A percentile compares a stretch with the other conserved stretches of the same genome.
These are phyloP conservation scores for Clonostachys solani DNA, from an alignment of 2,329 filamentous ascomycete species.

Conservation along the genomic window DNA sequence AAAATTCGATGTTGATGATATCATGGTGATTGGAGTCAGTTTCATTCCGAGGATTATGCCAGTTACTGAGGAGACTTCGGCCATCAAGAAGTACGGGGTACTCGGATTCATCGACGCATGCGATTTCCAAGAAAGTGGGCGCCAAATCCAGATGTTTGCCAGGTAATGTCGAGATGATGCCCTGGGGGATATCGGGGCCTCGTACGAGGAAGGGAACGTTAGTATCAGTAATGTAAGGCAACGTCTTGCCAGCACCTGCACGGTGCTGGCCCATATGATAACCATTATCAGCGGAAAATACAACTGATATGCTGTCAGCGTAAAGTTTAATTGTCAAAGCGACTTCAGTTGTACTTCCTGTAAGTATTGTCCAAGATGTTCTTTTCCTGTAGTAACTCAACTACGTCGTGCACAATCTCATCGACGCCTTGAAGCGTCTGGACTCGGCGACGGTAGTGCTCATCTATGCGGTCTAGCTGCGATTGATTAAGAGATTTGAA, in stretches of 20 bases:
- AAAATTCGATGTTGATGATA: conserved; percentile 35
- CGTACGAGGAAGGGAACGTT: conserved; percentile 45
- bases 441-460: conserved; percentile 32
- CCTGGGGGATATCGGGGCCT: conserved; percentile 38
- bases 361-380: conserved; percentile 34
- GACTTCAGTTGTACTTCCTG: conserved; percentile 35
- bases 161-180: conserved; percentile 26
- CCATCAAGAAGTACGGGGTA: conserved; percentile 20
- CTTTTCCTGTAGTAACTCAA: conserved; percentile 20
- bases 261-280: conserved; percentile 50
- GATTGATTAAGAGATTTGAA: conserved; percentile 15
- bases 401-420: conserved; percentile 32
- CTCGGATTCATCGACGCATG: conserved; percentile 8
- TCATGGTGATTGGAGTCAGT: conserved; percentile 24
- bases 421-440: conserved; percentile 37
- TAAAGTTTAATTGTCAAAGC: too few species aligned
- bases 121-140: conserved; percentile 41
- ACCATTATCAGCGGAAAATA: conserved; percentile 39
- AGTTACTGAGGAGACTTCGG: conserved; percentile 17
- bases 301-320: too few species aligned
- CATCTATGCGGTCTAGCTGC: conserved; percentile 23
- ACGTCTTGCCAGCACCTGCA: conserved; percentile 45
- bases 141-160: conserved; percentile 51
- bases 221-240: conserved; percentile 47
- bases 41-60: conserved; percentile 11